Percentiles rank a stretch among this genome's conserved stretches.
Conservation (phyloP, 2,329 filamentous ascomycete genomes). For the Corniculantispora saksenae region DNA sequence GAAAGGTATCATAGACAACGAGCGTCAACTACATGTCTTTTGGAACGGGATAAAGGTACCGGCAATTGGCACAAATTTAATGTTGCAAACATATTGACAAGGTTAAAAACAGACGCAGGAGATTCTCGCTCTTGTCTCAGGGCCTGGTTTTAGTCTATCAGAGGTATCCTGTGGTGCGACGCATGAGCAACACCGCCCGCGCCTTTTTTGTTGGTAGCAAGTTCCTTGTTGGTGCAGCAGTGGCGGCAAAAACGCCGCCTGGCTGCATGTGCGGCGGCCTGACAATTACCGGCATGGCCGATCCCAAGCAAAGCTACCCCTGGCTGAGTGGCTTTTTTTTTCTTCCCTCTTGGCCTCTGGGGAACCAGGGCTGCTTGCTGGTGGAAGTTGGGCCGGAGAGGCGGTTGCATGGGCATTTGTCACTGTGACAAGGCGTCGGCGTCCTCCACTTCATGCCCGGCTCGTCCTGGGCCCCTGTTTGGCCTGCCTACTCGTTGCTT, state of each 20-base stretch:
- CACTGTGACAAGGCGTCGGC: not conserved
- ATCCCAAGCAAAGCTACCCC: slow-evolving; percentile 1
- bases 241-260: not conserved
- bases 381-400: no score
- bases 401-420: no score
- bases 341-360: not conserved
- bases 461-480: not conserved
- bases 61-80: not conserved
- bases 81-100: no score
- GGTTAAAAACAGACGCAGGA: no score
- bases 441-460: not conserved
- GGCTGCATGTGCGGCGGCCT: not conserved
- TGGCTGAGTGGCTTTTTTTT: not conserved
- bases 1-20: not conserved
- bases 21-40: no score
- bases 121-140: no score
- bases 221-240: no score
- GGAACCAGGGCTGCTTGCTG: no score
- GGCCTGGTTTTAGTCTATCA: no score
- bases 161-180: not conserved
- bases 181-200: not conserved
- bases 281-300: slow-evolving; percentile 6
- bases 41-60: not conserved
- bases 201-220: not conserved
- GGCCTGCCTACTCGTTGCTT: not conserved